Evolutionary conservation across 192 early-diverging fungal species (phyloP).

Genomic region (Rhizophagus sp.): DNA sequence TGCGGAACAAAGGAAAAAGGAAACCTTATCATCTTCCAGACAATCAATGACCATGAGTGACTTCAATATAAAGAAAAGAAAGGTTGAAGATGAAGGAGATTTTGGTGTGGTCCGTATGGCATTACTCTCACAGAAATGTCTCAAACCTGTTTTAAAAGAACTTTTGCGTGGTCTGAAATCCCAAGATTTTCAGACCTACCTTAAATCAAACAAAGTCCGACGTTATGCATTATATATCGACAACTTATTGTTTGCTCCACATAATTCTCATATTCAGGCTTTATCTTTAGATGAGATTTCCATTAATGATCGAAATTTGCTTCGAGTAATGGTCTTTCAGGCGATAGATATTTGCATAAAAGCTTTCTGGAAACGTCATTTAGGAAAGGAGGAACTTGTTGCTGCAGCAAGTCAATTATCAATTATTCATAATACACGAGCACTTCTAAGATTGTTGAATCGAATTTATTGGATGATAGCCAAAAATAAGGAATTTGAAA

Average conservation of each 20-base stretch:
- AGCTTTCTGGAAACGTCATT: background rate
- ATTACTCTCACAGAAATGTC: background rate
- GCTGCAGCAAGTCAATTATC: background rate
- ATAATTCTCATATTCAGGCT: background rate
- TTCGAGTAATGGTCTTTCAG: background rate
- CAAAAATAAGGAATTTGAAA: background rate
- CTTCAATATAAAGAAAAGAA: background rate
- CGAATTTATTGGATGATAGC: constrained; percentile 6
- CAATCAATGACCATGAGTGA: background rate
- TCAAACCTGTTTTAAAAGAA: background rate
- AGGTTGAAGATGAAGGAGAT: background rate
- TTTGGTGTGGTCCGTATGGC: background rate
- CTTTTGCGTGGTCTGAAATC: background rate
- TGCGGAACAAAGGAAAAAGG: background rate
- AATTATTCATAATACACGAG: background rate
- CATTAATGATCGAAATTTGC: background rate
- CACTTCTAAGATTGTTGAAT: background rate
- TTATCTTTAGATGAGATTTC: background rate
- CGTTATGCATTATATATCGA: background rate
- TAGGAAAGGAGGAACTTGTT: background rate
- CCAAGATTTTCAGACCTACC: background rate
- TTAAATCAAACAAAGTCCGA: background rate
- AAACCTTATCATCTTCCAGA: background rate
- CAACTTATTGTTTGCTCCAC: constrained; percentile 5
- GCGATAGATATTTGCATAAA: background rate